Evolutionary conservation across 2,329 filamentous ascomycete species (phyloP).

Genomic region (Coleophoma crateriformis): DNA sequence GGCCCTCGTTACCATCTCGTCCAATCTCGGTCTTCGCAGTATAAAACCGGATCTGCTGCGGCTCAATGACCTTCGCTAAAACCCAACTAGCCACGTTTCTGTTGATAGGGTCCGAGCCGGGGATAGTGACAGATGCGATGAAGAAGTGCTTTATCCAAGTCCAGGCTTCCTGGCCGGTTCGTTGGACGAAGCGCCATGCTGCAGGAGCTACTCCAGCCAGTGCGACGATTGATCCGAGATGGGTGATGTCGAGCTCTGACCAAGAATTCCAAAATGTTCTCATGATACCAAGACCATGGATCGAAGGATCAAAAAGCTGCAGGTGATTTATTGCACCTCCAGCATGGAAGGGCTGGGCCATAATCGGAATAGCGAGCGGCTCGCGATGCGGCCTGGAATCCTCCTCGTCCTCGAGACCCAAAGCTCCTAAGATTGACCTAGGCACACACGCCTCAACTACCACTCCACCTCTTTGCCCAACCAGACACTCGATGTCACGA

Average conservation of each 20-base stretch:
- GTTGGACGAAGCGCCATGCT: slow-evolving; percentile 31
- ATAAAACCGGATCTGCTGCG: slow-evolving; percentile 31
- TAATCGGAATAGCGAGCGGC: too few relatives aligned
- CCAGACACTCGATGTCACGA: too few relatives aligned
- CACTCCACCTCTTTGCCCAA: too few relatives aligned
- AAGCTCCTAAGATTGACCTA: too few relatives aligned
- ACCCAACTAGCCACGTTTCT: slow-evolving; percentile 39
- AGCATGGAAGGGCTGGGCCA: too few relatives aligned
- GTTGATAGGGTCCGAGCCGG: slow-evolving; percentile 38
- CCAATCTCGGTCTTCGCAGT: slow-evolving; percentile 37
- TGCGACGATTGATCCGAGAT: slow-evolving; percentile 38
- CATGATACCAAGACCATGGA: too few relatives aligned
- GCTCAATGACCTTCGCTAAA: slow-evolving; percentile 31
- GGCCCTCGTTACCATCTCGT: slow-evolving; percentile 29
- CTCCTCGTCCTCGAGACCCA: too few relatives aligned
- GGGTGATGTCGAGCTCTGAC: slow-evolving; percentile 40
- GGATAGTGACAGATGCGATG: slow-evolving; percentile 37
- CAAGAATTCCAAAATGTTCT: slow-evolving; percentile 18
- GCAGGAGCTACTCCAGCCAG: slow-evolving; percentile 36
- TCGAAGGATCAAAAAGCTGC: too few relatives aligned
- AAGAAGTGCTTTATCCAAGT: slow-evolving; percentile 36
- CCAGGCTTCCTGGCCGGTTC: slow-evolving; percentile 31
- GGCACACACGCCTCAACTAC: too few relatives aligned
- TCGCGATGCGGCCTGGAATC: too few relatives aligned
- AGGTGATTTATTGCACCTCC: too few relatives aligned